phyloP scores from a whole-genome alignment of 495 filamentous ascomycete species.

The Lichina pygmaea region DNA sequence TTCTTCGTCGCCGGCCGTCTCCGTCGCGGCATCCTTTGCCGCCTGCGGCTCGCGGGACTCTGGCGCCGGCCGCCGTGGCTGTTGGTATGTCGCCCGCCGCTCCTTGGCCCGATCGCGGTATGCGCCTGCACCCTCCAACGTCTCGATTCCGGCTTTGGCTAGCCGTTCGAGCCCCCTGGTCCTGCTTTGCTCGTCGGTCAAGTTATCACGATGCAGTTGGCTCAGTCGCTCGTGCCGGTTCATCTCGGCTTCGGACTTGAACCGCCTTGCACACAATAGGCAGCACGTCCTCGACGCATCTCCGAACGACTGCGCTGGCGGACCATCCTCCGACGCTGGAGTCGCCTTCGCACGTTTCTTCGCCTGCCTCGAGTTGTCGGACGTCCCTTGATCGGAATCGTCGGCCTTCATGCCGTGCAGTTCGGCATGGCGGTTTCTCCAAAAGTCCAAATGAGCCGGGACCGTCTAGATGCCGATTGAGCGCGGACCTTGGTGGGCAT shows the following conservation, averaged over 20 bases:
- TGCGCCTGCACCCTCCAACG: constrained; percentile 8
- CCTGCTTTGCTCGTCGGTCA: constrained; percentile 30
- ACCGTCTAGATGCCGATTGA: constrained; percentile 11
- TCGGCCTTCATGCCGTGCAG: constrained; percentile 31
- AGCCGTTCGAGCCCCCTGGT: constrained; percentile 32
- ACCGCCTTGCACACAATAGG: constrained; percentile 47
- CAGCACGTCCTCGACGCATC: constrained; percentile 48
- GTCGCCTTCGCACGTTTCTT: constrained; percentile 6
- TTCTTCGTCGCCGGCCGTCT: constrained; percentile 2
- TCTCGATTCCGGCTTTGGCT: constrained; percentile 18
- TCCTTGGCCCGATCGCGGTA: constrained; percentile 74
- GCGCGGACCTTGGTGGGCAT: not conserved
- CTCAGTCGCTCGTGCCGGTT: constrained; percentile 55
- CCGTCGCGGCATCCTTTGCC: constrained; percentile 5
- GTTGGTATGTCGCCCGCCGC: constrained; percentile 49
- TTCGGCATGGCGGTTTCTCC: constrained; percentile 68
- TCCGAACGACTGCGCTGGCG: constrained; percentile 30
- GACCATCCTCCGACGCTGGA: not conserved
- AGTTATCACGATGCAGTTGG: constrained; percentile 42
- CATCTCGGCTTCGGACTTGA: constrained; percentile 39
- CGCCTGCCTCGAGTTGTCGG: constrained; percentile 7
- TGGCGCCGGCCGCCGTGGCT: constrained; percentile 25
- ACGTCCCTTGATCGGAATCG: constrained; percentile 1
- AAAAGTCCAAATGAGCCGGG: constrained; percentile 55
- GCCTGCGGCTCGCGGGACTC: constrained; percentile 12